Evolutionary conservation across 2,329 filamentous ascomycete species (phyloP).

Genomic region (Monosporascus sp.): DNA sequence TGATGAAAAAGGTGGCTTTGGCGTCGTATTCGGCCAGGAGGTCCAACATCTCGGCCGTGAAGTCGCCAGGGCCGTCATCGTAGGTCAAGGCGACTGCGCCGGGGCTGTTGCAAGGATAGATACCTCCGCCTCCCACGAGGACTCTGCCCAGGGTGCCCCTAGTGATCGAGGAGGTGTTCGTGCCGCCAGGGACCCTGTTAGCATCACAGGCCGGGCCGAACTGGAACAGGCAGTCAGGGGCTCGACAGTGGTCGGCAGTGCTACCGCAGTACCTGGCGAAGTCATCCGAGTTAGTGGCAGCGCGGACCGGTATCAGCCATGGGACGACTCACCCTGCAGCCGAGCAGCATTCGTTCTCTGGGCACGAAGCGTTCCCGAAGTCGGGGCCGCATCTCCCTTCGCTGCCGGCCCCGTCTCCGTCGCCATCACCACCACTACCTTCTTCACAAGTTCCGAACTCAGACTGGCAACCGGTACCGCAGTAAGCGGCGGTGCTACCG

Average conservation of each 20-base stretch:
- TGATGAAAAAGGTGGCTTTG: slow-evolving; percentile 65
- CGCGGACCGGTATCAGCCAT: too few relatives aligned
- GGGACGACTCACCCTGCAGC: slow-evolving; percentile 30
- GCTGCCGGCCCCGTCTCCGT: slow-evolving; percentile 28
- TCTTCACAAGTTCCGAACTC: slow-evolving; percentile 14
- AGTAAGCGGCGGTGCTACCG: slow-evolving; percentile 19
- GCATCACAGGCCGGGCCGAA: slow-evolving; percentile 59
- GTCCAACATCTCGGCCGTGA: slow-evolving; percentile 57
- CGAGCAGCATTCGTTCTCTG: slow-evolving; percentile 35
- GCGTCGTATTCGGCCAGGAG: slow-evolving; percentile 53
- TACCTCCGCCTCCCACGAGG: slow-evolving; percentile 50
- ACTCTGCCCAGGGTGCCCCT: slow-evolving; percentile 50
- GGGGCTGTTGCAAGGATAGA: slow-evolving; percentile 50
- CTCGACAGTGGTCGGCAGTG: slow-evolving; percentile 51
- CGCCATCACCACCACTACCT: not conserved
- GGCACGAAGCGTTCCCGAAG: slow-evolving; percentile 29
- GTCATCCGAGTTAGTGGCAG: too few relatives aligned
- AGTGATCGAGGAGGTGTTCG: slow-evolving; percentile 47
- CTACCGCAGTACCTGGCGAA: slow-evolving; percentile 47
- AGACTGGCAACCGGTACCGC: slow-evolving; percentile 17
- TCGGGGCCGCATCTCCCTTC: slow-evolving; percentile 42
- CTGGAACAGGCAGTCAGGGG: slow-evolving; percentile 56
- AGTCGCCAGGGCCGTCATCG: slow-evolving; percentile 60
- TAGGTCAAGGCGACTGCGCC: slow-evolving; percentile 62
- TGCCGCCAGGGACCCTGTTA: slow-evolving; percentile 48